Evolutionary conservation across 768 basidiomycete species (phyloP).

Genomic region (Rhodotorula sphaerocarpa): DNA sequence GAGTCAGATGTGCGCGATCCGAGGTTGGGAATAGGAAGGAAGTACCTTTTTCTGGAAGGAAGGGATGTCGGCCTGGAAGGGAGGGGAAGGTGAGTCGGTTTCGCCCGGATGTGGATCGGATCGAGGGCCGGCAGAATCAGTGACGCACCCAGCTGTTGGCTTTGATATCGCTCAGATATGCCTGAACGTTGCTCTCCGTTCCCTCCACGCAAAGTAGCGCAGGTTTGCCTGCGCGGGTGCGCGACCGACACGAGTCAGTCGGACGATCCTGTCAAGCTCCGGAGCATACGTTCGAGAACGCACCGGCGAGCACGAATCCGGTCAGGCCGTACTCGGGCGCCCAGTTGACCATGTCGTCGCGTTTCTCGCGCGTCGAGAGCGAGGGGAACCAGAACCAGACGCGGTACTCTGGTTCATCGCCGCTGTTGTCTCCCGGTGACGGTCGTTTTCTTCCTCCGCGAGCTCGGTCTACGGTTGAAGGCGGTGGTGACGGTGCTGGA

Average conservation of each 20-base stretch:
- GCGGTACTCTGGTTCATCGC: constrained; percentile 38
- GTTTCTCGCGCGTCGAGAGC: constrained; percentile 43
- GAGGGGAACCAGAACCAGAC: constrained; percentile 46
- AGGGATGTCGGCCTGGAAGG: constrained; percentile 46
- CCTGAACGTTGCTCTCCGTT: constrained; percentile 38
- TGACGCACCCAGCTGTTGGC: constrained; percentile 30
- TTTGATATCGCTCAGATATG: constrained; percentile 45
- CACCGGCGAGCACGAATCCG: constrained; percentile 44
- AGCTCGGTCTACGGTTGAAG: neutral
- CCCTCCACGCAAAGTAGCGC: constrained; percentile 46
- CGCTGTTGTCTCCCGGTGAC: neutral
- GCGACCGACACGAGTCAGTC: neutral
- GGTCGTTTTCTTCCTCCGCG: neutral
- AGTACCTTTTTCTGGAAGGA: constrained; percentile 46
- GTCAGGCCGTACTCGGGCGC: constrained; percentile 42
- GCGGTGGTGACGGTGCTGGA: neutral
- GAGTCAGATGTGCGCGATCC: too few species aligned
- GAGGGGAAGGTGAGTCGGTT: neutral
- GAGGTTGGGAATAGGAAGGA: too few species aligned
- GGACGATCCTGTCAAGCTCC: too few species aligned
- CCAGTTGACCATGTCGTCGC: constrained; percentile 43
- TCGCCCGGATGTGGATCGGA: too few species aligned
- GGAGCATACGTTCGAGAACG: too few species aligned
- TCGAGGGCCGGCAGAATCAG: neutral
- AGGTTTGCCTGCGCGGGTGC: constrained; percentile 43